Base-by-base conservation (phyloP, 768 basidiomycete genomes). In the Chalciporus sphaerocephalus region DNA sequence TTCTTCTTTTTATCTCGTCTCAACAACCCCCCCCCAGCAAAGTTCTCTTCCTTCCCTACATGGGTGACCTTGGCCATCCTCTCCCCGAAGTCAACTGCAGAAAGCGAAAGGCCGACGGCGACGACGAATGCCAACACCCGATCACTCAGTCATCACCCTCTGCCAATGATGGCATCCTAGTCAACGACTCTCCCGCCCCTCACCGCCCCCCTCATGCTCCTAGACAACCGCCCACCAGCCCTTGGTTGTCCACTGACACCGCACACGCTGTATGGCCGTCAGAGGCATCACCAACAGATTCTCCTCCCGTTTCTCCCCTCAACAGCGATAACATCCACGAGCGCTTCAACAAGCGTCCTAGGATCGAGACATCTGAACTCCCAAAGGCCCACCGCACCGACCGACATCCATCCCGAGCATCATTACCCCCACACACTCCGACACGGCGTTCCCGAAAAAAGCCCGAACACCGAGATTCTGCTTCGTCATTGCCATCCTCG, bases 61-160 rank as follows among this genome's bases (percentile, higher is more conserved):
- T 85, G 81, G 80, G 83, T 69, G 74, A 81, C 72, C 72, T 80
- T 52, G 73, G 77, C 55, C 77, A 81, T 51, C 69, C 74, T 44
- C 64, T 68, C 53, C 74, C 75, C 48, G 56, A 74, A 68, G 40
- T 62, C 43, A 66, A 75, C 74, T 72, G 73, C 60, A 75, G 80
- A 60, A 87, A 87, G 66, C 80, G 85, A 54, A 87, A 88, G 67
- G 76, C 81, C 0, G 76, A 76, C 61, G 43, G 60, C 22, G 80
- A 85, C 46, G 73, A 74, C 37, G 66, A 66, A 36, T 45, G 35
- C n/a, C 54, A 55, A 22, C 50, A 37, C 35, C 48, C 51, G 38
- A 74, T 76, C 58, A 43, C 50, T 23, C 62, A 62, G 23, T 66
- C 73, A 36, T 25, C 58, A 13, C 28, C 54, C 12, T 21, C 60